Base-by-base conservation (phyloP, 331 rosid species). In the Phaseolus coccineus region DNA sequence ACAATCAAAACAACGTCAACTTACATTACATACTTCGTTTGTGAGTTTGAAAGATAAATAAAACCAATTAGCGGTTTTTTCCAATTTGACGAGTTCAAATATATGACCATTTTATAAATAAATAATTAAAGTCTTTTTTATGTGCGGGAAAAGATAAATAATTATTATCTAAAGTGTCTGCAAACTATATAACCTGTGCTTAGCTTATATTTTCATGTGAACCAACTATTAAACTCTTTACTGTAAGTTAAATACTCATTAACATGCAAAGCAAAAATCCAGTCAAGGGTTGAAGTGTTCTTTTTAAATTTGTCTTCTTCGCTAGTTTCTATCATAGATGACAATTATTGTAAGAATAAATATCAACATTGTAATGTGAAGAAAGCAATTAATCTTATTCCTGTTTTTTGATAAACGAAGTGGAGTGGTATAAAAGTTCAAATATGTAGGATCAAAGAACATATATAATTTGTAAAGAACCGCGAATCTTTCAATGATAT, bases 401-500 rank as follows among this genome's bases (percentile, higher is more conserved):
- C 37, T 42, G 10, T n/a, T 39, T 19, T 63, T 42, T 39, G 3
- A 6, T 2, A 22, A 2, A 67, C 40, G 27, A 78, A 56, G 3
- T 68, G 1, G 39, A 37, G 52, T 7, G 8, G 8, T 16, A 46
- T 19, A 25, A 16, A 44, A 65, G 31, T 14, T 68, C 39, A 67
- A 50, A 77, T 46, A 46, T 2, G 10, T 42, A 28, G 56, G 66
- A 39, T 0, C 25, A 16, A 33, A 8, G 9, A 25, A 12, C 51
- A 11, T 10, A 48, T 10, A 6, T 33, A 42, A 42, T 9, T 8
- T 42, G 13, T n/a, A 52, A 58, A 51, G 28, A 71, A 57, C 50
- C 3, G 4, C 14, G n/a, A 37, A 76, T 27, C 27, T 37, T 65
- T 73, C 80, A 77, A 72, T 52, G 70, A 73, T 69, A 6, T 64